phyloP scores from a whole-genome alignment of 1,139 yeast species.

The Oligophagozyma castellii region DNA sequence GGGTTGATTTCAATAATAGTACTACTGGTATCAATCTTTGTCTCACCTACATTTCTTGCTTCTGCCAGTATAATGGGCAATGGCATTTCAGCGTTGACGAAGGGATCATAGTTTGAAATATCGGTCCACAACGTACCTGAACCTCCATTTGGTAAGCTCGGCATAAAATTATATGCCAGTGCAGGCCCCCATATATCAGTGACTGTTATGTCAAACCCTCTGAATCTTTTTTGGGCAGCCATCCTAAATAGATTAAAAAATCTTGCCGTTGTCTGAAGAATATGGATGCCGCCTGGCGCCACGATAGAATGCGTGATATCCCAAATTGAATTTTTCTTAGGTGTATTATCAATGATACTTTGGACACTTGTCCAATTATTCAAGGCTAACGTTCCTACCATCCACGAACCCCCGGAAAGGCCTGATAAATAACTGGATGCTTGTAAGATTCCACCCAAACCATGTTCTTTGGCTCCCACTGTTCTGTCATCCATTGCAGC shows the following conservation, averaged over 20 bases:
- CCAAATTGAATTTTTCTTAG: slow-evolving; percentile 47
- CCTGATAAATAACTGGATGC: slow-evolving; percentile 63
- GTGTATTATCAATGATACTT: slow-evolving; percentile 31
- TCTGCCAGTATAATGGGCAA: slow-evolving; percentile 67
- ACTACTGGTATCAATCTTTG: slow-evolving; percentile 42
- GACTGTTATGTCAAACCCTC: slow-evolving; percentile 64
- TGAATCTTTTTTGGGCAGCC: slow-evolving; percentile 43
- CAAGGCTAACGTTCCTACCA: slow-evolving; percentile 56
- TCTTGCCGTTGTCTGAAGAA: slow-evolving; percentile 44
- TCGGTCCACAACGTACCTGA: slow-evolving; percentile 52
- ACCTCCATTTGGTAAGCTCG: slow-evolving; percentile 40
- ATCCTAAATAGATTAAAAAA: slow-evolving; percentile 29
- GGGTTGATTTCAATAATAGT: slow-evolving; percentile 70
- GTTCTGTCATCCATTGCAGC: slow-evolving; percentile 70
- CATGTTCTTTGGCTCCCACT: slow-evolving; percentile 38
- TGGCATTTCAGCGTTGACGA: slow-evolving; percentile 52
- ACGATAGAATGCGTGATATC: slow-evolving; percentile 48
- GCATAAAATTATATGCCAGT: slow-evolving; percentile 60
- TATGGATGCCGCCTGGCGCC: slow-evolving; percentile 57
- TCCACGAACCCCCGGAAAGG: slow-evolving; percentile 30
- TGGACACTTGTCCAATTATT: slow-evolving; percentile 72
- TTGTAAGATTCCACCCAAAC: slow-evolving; percentile 69
- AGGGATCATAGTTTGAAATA: slow-evolving; percentile 37
- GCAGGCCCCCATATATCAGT: slow-evolving; percentile 97
- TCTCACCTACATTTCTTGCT: slow-evolving; percentile 58